Evolutionary conservation across 2,329 filamentous ascomycete genomes (phyloP).

Genomic region (Tolypocladium tundrense): DNA sequence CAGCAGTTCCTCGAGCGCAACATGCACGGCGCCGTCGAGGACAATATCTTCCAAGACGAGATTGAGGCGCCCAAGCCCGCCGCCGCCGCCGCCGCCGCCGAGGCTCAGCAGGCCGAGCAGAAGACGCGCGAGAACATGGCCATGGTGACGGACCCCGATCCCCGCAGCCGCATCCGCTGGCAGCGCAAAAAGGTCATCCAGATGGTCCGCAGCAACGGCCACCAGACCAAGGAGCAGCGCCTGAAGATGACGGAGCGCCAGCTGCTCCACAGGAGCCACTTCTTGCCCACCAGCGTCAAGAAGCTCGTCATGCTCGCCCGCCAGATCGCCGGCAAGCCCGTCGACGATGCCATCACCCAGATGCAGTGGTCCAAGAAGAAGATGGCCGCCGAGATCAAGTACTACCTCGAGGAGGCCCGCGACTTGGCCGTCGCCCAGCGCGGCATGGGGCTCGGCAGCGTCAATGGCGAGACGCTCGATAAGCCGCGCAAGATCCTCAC

Average conservation of each 20-base stretch:
- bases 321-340: conserved; percentile 86
- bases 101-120: conserved; percentile 20
- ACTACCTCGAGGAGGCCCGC: conserved; percentile 70
- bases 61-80: conserved; percentile 27
- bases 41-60: conserved; percentile 55
- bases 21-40: conserved; percentile 32
- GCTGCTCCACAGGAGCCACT: conserved; percentile 50
- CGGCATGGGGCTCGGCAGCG: conserved; percentile 68
- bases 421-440: conserved; percentile 69
- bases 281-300: conserved; percentile 79
- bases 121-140: conserved; percentile 43
- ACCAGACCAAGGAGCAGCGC: conserved; percentile 47
- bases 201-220: conserved; percentile 52
- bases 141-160: conserved; percentile 63
- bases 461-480: conserved; percentile 27
- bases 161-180: conserved; percentile 60
- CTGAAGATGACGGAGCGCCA: conserved; percentile 55
- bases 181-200: conserved; percentile 77
- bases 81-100: conserved; percentile 8
- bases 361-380: conserved; percentile 96
- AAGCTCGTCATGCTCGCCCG: conserved; percentile 79
- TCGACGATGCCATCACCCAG: conserved; percentile 87
- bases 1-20: conserved; percentile 28
- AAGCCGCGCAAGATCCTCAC: conserved; percentile 49
- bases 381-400: conserved; percentile 67